Conservation (phyloP, 2,329 filamentous ascomycete species). For the Fusarium tanahbumbuense region DNA sequence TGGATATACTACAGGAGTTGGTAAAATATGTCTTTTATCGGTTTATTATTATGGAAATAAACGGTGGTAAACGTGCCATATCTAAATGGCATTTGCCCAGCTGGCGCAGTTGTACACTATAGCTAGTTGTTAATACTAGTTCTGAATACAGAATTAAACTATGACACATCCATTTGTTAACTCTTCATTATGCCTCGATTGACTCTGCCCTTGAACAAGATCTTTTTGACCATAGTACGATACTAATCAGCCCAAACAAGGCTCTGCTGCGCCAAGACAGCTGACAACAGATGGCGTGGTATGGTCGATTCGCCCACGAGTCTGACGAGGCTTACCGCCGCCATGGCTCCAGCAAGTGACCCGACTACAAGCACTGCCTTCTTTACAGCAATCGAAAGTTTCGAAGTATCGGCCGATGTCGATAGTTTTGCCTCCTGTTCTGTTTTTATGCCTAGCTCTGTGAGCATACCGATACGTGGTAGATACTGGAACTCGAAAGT, state of each 20-base stretch:
- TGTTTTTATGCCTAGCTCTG: constrained; percentile 46
- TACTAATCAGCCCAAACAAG: constrained; percentile 24
- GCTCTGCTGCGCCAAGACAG: constrained; percentile 39
- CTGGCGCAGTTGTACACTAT: constrained; percentile 28
- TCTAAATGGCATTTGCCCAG: constrained; percentile 8
- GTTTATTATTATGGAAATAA: constrained; percentile 14
- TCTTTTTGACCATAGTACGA: not conserved
- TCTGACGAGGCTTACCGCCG: constrained; percentile 32
- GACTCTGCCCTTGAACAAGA: not conserved
- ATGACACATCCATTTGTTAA: not conserved
- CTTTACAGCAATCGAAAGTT: constrained; percentile 5
- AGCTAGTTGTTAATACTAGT: constrained; percentile 22
- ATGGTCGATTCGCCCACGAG: constrained; percentile 29
- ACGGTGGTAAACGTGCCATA: constrained; percentile 15
- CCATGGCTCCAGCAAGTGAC: constrained; percentile 24
- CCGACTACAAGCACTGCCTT: constrained; percentile 40
- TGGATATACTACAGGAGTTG: constrained; percentile 38
- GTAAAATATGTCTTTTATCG: constrained; percentile 32
- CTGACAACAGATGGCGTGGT: constrained; percentile 36
- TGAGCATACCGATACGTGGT: constrained; percentile 58
- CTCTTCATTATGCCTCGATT: not conserved
- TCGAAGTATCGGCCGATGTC: constrained; percentile 5
- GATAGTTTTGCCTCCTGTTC: not conserved
- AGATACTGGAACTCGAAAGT: constrained; percentile 79
- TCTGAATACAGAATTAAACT: constrained; percentile 19